Conservation (phyloP, 2,329 filamentous ascomycete species). For the Fusarium xylarioides region DNA sequence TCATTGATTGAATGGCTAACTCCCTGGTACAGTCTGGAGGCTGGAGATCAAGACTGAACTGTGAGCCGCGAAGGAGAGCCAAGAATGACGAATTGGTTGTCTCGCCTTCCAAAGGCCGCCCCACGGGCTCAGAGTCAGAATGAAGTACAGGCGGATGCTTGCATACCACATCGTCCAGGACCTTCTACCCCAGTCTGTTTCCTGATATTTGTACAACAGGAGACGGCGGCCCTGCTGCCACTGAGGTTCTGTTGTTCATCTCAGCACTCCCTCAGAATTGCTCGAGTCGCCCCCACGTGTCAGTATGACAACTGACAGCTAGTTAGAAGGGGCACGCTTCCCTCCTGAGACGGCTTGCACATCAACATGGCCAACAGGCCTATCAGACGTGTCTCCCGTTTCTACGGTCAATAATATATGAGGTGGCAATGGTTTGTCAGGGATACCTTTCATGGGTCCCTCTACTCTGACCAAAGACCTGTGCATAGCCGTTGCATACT, state of each 20-base stretch:
- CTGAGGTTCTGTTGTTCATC: constrained; percentile 15
- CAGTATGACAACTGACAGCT: constrained; percentile 38
- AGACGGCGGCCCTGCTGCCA: constrained; percentile 21
- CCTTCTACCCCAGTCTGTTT: constrained; percentile 34
- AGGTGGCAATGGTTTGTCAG: constrained; percentile 11
- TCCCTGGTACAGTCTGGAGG: not conserved
- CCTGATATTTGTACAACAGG: constrained; percentile 38
- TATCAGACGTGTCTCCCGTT: constrained; percentile 12
- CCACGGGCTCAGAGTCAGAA: constrained; percentile 32
- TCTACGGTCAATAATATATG: not conserved
- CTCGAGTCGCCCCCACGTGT: constrained; percentile 40
- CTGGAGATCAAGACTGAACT: constrained; percentile 12
- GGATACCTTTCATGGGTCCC: not conserved
- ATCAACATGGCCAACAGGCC: constrained; percentile 15
- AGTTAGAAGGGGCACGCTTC: constrained; percentile 14
- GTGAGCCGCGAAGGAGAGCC: constrained; percentile 16
- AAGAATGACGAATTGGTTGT: constrained; percentile 23
- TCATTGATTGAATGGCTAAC: not conserved
- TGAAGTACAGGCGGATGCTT: constrained; percentile 40
- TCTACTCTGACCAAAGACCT: constrained; percentile 23
- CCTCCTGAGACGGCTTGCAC: constrained; percentile 16
- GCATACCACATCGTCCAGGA: constrained; percentile 40
- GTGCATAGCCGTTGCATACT: constrained; percentile 34
- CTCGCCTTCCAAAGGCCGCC: constrained; percentile 29
- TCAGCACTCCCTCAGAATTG: constrained; percentile 30